These are phyloP conservation scores for Boletus subcaerulescens DNA, from an alignment of 768 basidiomycete genomes.

Conservation along the genomic window DNA sequence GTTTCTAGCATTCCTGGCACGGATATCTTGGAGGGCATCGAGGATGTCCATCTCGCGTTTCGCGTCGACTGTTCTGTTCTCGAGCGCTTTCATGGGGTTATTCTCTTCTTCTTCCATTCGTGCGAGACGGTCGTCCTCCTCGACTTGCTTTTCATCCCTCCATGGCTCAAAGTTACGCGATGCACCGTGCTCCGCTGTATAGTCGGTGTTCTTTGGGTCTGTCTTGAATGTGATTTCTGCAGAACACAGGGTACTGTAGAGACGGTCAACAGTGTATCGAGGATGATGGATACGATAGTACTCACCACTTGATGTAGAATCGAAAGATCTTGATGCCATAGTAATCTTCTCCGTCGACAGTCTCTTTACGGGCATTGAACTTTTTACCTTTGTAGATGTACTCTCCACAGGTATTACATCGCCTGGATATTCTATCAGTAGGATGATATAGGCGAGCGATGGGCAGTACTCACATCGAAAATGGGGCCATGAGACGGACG, in stretches of 20 bases:
- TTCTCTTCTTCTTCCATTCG: slow-evolving; percentile 90
- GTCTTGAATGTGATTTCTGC: slow-evolving; percentile 99
- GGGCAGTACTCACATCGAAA: slow-evolving; percentile 74
- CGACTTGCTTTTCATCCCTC: slow-evolving; percentile 75
- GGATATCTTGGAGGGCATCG: slow-evolving; percentile 91
- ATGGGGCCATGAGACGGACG: slow-evolving; percentile 98
- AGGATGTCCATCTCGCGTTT: slow-evolving; percentile 98
- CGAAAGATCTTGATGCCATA: slow-evolving; percentile 97
- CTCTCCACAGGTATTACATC: slow-evolving; percentile 94
- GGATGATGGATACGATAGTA: slow-evolving; percentile 16
- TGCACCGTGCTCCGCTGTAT: slow-evolving; percentile 91
- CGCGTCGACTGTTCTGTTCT: slow-evolving; percentile 88
- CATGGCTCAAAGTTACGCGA: slow-evolving; percentile 98
- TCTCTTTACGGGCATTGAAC: slow-evolving; percentile 98
- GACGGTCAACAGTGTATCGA: slow-evolving; percentile 11
- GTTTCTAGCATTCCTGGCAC: slow-evolving; percentile 82
- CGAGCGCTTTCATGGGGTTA: slow-evolving; percentile 95
- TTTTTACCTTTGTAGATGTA: slow-evolving; percentile 99
- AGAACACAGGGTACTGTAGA: slow-evolving; percentile 81
- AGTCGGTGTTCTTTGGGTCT: slow-evolving; percentile 97
- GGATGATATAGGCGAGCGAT: neutral
- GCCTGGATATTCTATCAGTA: slow-evolving; percentile 45
- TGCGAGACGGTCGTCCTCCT: slow-evolving; percentile 82
- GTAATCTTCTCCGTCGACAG: slow-evolving; percentile 95
- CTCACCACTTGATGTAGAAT: slow-evolving; percentile 88